Evolutionary conservation across 2,329 filamentous ascomycete genomes (phyloP).

Genomic region (Alternaria incomplexa): DNA sequence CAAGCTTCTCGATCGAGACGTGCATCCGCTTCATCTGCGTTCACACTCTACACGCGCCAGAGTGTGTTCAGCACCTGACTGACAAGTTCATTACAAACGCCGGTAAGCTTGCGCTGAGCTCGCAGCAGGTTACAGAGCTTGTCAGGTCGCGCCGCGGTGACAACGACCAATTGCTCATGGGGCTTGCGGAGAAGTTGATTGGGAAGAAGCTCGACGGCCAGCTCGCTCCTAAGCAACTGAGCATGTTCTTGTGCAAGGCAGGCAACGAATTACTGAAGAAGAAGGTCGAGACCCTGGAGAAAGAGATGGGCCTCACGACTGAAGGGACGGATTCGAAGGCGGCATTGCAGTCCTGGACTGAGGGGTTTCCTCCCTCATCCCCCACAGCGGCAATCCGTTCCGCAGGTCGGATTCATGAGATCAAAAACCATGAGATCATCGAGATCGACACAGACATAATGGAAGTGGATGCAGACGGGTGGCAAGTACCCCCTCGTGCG

Average conservation of each 20-base stretch:
- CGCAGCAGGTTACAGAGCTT: background rate
- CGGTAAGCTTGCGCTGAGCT: background rate
- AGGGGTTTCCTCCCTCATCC: background rate
- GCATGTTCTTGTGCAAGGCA: background rate
- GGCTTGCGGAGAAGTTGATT: background rate
- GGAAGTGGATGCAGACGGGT: background rate
- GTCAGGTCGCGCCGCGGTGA: conserved; percentile 4
- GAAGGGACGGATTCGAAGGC: background rate
- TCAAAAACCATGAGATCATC: background rate
- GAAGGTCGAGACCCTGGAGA: background rate
- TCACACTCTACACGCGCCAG: background rate
- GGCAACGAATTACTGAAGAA: background rate
- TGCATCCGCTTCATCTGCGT: conserved; percentile 5
- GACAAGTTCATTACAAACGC: background rate
- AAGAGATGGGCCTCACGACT: background rate
- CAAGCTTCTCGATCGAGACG: background rate
- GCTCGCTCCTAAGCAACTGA: background rate
- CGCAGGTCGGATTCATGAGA: background rate
- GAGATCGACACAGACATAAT: background rate
- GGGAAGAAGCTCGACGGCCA: background rate
- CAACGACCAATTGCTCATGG: background rate
- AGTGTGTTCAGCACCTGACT: conserved; percentile 3
- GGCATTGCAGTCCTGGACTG: background rate
- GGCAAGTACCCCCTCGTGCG: background rate
- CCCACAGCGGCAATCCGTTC: background rate